Conservation (phyloP, 257 asterid genomes). For the Handroanthus guayacan region DNA sequence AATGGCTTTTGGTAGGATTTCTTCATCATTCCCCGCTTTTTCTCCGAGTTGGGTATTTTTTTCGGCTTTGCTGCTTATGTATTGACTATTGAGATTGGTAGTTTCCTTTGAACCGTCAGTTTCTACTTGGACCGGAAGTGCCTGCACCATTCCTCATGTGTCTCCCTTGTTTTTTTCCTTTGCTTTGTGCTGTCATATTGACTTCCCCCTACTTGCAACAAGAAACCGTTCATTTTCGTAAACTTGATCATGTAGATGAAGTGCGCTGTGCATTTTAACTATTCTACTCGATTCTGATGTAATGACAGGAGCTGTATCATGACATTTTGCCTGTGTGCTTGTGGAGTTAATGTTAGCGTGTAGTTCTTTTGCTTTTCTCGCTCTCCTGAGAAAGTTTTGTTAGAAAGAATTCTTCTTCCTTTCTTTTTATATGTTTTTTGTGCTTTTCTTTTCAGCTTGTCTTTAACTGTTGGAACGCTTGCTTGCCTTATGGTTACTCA, state of each 20-base stretch:
- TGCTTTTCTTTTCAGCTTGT: no score
- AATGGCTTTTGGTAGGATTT: conserved; percentile 28
- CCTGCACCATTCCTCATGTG: background rate
- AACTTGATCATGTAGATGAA: background rate
- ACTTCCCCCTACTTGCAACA: background rate
- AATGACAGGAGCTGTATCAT: background rate
- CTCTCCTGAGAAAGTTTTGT: background rate
- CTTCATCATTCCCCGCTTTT: background rate
- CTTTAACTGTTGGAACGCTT: no score
- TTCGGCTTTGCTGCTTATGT: conserved; percentile 19
- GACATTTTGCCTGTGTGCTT: background rate
- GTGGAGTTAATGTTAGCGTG: background rate
- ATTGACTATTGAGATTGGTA: conserved; percentile 23
- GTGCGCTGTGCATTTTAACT: background rate
- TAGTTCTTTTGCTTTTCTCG: background rate
- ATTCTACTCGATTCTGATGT: conserved; percentile 18
- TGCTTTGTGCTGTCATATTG: conserved; percentile 2
- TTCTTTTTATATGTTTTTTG: no score
- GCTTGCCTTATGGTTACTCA: no score
- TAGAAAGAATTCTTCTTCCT: background rate
- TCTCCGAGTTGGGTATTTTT: conserved; percentile 19
- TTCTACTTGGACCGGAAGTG: conserved; percentile 13
- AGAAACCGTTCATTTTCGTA: background rate
- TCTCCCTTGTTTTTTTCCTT: background rate
- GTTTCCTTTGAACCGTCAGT: conserved; percentile 30